Evolutionary conservation across 805 yeast genomes (phyloP), one percentile per base, ranked within the genome.

Genomic region (Kodamaea kakaduensis): DNA sequence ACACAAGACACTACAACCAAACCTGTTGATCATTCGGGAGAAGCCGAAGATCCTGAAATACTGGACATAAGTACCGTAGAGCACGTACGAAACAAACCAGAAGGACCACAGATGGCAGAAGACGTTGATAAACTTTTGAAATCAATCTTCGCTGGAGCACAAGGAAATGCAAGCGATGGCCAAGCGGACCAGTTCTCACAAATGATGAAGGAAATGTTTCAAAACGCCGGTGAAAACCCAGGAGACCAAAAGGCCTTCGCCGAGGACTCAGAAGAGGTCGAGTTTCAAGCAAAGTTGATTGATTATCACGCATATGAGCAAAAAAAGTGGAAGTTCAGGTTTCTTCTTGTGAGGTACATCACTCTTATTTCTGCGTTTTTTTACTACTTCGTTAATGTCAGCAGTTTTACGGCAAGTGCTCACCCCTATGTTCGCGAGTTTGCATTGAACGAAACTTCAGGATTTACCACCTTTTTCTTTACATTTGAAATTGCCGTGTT

Each of bases 11-110:
- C 32, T 2, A 36, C 31, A 21, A 15, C 13, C 20, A 16, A 25
- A 26, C 9, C 27, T 18, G 33, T n/a, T 12, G 12, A 16, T 16
- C 19, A 5, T n/a, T 19, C 15, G 6, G 18, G 19, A 8, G 40
- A 44, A 7, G 58, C 58, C 28, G 64, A 49, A 16, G 71, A 67
- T 41, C 71, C 71, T 0, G 70, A 61, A 20, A 58, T 60, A n/a
- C 59, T 54, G 17, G 71, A 66, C 32, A 62, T 66, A 16, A 32
- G 40, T 24, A 31, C 38, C 38, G 45, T 39, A 6, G 43, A 43
- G 52, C 46, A 42, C 33, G 21, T 32, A 35, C 19, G 41, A 31
- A 18, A 38, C 47, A 23, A 37, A 29, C 32, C 31, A 36, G 43
- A 34, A 36, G 26, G 22, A 3, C 39, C 39, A 10, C 35, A 29